These are phyloP conservation scores for Saccharomycopsis schoenii DNA, from an alignment of 805 yeast genomes.

Conservation along the genomic window DNA sequence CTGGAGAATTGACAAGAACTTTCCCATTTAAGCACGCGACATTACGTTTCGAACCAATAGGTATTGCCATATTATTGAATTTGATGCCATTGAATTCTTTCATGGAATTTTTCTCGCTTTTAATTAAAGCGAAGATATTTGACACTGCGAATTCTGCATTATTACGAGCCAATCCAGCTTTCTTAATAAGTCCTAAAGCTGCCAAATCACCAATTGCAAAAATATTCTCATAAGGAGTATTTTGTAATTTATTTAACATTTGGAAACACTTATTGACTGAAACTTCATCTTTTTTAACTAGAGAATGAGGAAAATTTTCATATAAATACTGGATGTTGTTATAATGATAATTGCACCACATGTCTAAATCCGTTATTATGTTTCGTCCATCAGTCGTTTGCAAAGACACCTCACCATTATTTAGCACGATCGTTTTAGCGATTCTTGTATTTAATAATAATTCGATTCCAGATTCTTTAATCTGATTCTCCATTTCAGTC, in stretches of 20 bases:
- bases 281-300: conserved; percentile 22
- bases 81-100: neutral
- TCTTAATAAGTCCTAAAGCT: conserved; percentile 30
- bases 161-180: conserved; percentile 31
- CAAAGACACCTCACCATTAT: conserved; percentile 14
- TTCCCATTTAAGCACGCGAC: conserved; percentile 7
- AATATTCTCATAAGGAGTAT: conserved; percentile 20
- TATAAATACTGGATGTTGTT: conserved; percentile 27
- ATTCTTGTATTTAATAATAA: conserved; percentile 27
- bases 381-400: conserved; percentile 6
- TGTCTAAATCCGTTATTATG: conserved; percentile 24
- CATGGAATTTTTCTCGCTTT: neutral
- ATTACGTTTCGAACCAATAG: conserved; percentile 9
- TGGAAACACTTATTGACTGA: conserved; percentile 23
- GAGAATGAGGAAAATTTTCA: conserved; percentile 18
- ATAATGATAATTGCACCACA: conserved; percentile 30
- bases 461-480: conserved; percentile 21
- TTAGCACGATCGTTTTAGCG: neutral
- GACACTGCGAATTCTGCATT: conserved; percentile 23
- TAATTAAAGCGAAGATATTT: conserved; percentile 17
- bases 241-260: conserved; percentile 15
- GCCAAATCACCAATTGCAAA: conserved; percentile 32
- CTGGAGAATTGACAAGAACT: conserved; percentile 5
- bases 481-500: conserved; percentile 10
- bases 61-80: conserved; percentile 15